Conservation (phyloP, 768 basidiomycete species). For the Russula emetica region DNA sequence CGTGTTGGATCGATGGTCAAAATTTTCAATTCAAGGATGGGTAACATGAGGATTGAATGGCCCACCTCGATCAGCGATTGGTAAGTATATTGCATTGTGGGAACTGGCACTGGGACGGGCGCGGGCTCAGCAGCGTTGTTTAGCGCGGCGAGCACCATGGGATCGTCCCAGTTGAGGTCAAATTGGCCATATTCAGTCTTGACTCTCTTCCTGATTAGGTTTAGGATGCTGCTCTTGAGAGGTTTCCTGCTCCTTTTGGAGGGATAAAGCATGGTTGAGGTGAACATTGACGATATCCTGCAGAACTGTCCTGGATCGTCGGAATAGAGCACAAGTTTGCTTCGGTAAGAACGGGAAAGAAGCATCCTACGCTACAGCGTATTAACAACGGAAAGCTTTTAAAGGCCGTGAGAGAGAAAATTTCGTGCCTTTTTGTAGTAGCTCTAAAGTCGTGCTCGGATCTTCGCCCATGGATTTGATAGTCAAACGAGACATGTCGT, state of each 20-base stretch:
- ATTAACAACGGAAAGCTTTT: neutral
- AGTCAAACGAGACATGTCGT: slow-evolving; percentile 42
- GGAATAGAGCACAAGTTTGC: slow-evolving; percentile 13
- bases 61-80: slow-evolving; percentile 19
- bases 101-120: neutral
- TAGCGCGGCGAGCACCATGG: slow-evolving; percentile 47
- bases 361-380: slow-evolving; percentile 10
- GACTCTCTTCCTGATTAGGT: slow-evolving; percentile 61
- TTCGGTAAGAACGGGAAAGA: slow-evolving; percentile 15
- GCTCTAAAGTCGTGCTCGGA: slow-evolving; percentile 1
- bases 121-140: neutral
- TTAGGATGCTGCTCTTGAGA: slow-evolving; percentile 36
- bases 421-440: slow-evolving; percentile 19
- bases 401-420: neutral
- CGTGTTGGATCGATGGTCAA: neutral
- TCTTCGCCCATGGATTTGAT: neutral
- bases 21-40: neutral
- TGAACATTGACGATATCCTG: slow-evolving; percentile 50
- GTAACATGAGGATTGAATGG: neutral
- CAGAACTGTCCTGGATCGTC: slow-evolving; percentile 13
- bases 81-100: slow-evolving; percentile 15
- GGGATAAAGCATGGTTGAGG: slow-evolving; percentile 41
- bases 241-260: slow-evolving; percentile 34
- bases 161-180: slow-evolving; percentile 59
- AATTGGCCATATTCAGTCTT: slow-evolving; percentile 67